Percentiles rank a stretch among this genome's conserved stretches.
Evolutionary conservation across 2,329 filamentous ascomycete genomes (phyloP).

Genomic region (Mycosphaerelloides madeirae): DNA sequence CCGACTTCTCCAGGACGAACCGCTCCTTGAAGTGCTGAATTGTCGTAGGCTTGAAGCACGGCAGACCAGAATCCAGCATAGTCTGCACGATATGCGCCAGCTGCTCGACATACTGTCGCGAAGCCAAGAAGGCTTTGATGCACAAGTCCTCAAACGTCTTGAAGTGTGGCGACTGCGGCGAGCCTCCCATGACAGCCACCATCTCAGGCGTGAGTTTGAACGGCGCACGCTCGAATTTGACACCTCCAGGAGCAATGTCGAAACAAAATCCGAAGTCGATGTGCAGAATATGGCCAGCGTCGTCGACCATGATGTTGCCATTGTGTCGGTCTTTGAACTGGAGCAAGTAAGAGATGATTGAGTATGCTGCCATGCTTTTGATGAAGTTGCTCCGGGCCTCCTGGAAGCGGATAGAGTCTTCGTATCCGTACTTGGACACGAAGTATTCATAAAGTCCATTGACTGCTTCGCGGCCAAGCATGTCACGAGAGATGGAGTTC

Average conservation of each 20-base stretch:
- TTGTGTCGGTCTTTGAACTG: conserved; percentile 99
- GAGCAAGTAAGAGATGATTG: conserved; percentile 88
- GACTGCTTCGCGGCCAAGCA: conserved; percentile 95
- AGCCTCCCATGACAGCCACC: conserved; percentile 96
- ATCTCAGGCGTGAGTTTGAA: conserved; percentile 98
- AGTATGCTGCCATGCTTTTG: conserved; percentile 98
- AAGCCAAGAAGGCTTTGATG: conserved; percentile 89
- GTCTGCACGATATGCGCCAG: conserved; percentile 82
- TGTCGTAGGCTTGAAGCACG: conserved; percentile 96
- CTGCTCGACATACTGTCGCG: conserved; percentile 80
- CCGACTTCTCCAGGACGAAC: conserved; percentile 86
- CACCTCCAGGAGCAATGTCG: conserved; percentile 93
- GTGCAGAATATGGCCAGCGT: conserved; percentile 93
- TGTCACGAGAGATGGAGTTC: conserved; percentile 96
- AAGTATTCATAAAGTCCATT: conserved; percentile 99
- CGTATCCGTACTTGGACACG: conserved; percentile 91
- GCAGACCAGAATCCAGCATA: conserved; percentile 94
- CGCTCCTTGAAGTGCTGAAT: conserved; percentile 87
- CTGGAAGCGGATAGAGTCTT: conserved; percentile 92
- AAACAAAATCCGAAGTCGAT: conserved; percentile 99
- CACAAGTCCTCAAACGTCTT: conserved; percentile 95
- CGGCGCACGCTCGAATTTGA: conserved; percentile 94
- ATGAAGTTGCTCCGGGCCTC: conserved; percentile 95
- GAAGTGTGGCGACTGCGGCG: conserved; percentile 77
- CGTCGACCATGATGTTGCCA: conserved; percentile 99